Evolutionary conservation across 805 yeast species (phyloP), one percentile per base, ranked within the genome.

Genomic region (Wickerhamiella azyma): DNA sequence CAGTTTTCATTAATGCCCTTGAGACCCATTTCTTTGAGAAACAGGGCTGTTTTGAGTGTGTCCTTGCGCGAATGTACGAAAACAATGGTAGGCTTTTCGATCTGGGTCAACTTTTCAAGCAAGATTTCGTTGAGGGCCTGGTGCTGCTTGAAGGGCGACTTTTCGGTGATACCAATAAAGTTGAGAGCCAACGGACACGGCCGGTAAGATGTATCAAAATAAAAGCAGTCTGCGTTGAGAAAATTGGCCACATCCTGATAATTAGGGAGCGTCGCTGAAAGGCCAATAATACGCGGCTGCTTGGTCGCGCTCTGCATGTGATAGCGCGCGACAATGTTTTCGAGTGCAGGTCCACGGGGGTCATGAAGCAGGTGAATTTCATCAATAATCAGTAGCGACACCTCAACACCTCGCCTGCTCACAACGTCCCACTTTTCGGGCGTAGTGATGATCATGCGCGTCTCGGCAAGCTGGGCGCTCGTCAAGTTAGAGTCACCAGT

Each of bases 361-460:
- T 89, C 97, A 59, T 89, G 96, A 52, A 89, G 67, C 43, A 89
- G 68, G 68, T 89, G 98, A 48, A 89, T 81, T 62, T 89, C 98
- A 67, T 89, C 98, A 43, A 92, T 76, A 24, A 89, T 81, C 9
- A 89, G 63, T 18, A 89, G 68, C 19, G 81, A 74, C 2, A 75
- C 67, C 49, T 83, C 89, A 17, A 76, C 69, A 37, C 72, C 70
- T 56, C 89, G 89, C 65, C 98, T 72, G 0, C 96, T 88, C 13
- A 88, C 79, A 17, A 92, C 84, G 65, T 92, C 97, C 97, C 97
- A 89, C 58, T 88, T 89, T 59, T 92, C 98, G 0, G 97, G 97
- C 0, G 98, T 89, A 0, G 96, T 84, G 1, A 89, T 94, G 41
- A 89, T 66, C 5, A 89, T 63, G 55, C 89, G 95, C 0, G 95